Evolutionary conservation across 208 protist species (phyloP).

Genomic region (Leishmania gerbilli): DNA sequence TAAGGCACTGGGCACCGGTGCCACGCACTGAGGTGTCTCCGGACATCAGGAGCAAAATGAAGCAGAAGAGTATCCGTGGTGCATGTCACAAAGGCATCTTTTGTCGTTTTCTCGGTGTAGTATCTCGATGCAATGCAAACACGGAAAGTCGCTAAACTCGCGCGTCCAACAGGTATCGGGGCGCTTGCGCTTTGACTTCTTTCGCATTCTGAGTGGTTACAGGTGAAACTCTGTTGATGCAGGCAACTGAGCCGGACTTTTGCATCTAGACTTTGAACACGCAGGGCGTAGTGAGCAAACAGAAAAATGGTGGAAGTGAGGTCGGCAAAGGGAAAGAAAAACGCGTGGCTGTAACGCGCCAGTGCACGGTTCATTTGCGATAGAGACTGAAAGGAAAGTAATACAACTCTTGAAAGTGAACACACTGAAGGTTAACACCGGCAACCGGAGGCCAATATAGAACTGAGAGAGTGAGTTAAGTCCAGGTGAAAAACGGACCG

Average conservation of each 20-base stretch:
- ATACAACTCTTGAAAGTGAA: neutral
- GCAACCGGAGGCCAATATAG: neutral
- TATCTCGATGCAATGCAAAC: neutral
- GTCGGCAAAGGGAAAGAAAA: neutral
- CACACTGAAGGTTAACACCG: neutral
- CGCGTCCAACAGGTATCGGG: neutral
- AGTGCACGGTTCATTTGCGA: neutral
- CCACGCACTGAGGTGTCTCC: neutral
- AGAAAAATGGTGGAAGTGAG: neutral
- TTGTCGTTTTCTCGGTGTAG: neutral
- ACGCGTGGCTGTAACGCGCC: neutral
- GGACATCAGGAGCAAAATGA: neutral
- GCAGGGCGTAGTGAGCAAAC: neutral
- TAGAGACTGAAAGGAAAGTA: neutral
- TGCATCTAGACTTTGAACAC: neutral
- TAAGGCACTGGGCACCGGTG: neutral
- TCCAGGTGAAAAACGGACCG: neutral
- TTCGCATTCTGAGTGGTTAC: neutral
- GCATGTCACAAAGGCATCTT: neutral
- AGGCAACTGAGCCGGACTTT: neutral
- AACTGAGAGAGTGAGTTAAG: neutral
- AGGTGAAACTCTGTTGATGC: too few relatives aligned
- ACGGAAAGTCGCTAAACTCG: neutral
- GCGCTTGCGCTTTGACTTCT: neutral
- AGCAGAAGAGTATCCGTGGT: neutral